These are phyloP conservation scores for Loxodes magnus DNA, from an alignment of 73 alveolate genomes.

Conservation along the genomic window DNA sequence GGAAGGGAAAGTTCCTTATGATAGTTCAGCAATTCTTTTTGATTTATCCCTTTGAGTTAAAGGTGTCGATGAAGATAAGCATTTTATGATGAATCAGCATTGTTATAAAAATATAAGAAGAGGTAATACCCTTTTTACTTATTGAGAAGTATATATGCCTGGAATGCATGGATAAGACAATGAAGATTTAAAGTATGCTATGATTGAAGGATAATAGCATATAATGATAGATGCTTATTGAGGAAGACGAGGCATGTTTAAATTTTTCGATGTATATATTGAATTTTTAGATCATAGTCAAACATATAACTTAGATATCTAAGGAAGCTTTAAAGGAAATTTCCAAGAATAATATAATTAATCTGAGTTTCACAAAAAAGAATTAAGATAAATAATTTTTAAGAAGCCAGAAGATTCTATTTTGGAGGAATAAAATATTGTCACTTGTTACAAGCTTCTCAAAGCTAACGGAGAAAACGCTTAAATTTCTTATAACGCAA, in stretches of 20 bases:
- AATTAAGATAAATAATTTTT: background rate
- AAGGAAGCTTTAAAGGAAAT: constrained; percentile 1
- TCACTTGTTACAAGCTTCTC: constrained; percentile 36
- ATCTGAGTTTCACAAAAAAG: background rate
- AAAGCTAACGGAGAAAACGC: constrained; percentile 95
- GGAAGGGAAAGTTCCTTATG: too few relatives aligned
- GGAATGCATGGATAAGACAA: too few relatives aligned
- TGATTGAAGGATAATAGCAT: too few relatives aligned
- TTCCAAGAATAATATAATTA: background rate
- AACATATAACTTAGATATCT: background rate
- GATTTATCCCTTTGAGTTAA: constrained; percentile 6
- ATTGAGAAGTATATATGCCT: too few relatives aligned
- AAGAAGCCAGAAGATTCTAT: background rate
- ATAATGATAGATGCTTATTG: background rate
- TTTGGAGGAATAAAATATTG: constrained; percentile 33
- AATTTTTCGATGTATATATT: background rate
- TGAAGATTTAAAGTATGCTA: too few relatives aligned
- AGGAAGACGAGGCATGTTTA: background rate
- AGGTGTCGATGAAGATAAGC: constrained; percentile 20
- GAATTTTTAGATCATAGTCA: background rate
- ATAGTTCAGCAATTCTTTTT: too few relatives aligned
- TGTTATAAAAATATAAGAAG: constrained; percentile 18
- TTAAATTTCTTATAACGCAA: constrained; percentile 53
- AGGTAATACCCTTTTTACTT: constrained; percentile 25
- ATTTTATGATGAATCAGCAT: constrained; percentile 13